Evolutionary conservation across 192 early-diverging fungal genomes (phyloP).

Genomic region (Entomortierella beljakovae): DNA sequence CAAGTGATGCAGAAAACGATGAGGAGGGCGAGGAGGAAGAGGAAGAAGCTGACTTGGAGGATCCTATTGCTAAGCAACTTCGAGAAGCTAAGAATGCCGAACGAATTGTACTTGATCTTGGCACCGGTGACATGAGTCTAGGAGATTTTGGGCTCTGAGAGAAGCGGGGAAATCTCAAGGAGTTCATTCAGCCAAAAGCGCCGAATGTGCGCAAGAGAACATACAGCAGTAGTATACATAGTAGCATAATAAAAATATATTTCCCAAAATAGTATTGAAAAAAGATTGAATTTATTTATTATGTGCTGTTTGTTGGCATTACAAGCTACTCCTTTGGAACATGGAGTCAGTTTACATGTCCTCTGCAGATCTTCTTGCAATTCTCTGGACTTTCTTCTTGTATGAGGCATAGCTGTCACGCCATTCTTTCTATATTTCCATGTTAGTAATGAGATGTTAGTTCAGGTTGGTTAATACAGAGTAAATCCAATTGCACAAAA

Average conservation of each 20-base stretch:
- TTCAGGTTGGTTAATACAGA: neutral
- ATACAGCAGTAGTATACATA: no score
- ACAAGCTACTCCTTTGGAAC: no score
- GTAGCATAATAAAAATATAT: no score
- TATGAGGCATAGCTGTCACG: conserved; percentile 76
- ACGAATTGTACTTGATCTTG: conserved; percentile 41
- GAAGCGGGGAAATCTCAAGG: neutral
- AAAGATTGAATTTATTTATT: no score
- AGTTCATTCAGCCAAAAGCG: no score
- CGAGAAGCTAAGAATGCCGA: conserved; percentile 35
- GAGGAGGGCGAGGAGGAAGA: conserved; percentile 9
- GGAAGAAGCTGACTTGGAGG: conserved; percentile 16
- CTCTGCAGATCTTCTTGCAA: conserved; percentile 63
- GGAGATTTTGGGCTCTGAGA: conserved; percentile 30
- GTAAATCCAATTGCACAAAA: neutral
- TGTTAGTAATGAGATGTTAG: neutral
- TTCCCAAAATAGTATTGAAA: no score
- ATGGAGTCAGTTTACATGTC: conserved; percentile 2
- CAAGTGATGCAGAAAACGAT: neutral
- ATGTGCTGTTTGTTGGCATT: no score
- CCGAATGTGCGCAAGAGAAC: no score
- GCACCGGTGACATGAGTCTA: conserved; percentile 13
- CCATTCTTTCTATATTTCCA: conserved; percentile 75
- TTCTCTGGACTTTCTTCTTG: conserved; percentile 79
- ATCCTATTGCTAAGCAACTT: conserved; percentile 16